Evolutionary conservation across 306 rosid genomes (phyloP), one percentile per base, ranked within the genome.

Genomic region (Erythrophleum fordii): DNA sequence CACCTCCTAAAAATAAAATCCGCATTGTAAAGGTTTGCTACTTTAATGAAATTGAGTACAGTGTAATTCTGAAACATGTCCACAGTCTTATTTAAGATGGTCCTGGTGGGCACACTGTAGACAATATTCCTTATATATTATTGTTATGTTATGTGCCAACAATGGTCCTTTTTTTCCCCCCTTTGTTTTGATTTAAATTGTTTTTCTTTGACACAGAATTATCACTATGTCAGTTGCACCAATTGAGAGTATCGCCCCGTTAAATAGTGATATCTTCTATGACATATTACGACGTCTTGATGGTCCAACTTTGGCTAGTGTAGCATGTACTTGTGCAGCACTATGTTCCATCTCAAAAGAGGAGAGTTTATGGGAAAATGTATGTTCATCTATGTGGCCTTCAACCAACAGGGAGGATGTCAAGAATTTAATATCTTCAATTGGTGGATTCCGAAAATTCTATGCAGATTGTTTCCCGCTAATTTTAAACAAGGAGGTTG

Each of bases 401-500:
- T 91, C 97, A 8, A 94, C 98, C 66, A 77, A 89, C 31, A 86
- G 94, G 86, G 97, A 89, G 77, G 97, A 94, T 59, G 94, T 94
- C 77, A 94, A 88, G 82, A 83, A 58, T 59, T 82, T 92, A 58
- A 94, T 94, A 78, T 82, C 92, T 18, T 92, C 85, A 2, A 85
- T 91, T 1, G 96, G 98, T 8, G 98, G 98, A 48, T 94, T 87
- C 93, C 78, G 97, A 85, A 92, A 92, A 81, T 92, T 92, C 81
- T 92, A 91, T 55, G 94, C 97, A 26, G 97, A 94, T 86, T 92
- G 97, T 81, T 94, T 92, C 75, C 97, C 98, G 8, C 97, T 92
- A 62, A 91, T 89, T 45, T 76, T 92, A 55, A 92, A 87, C 88
- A 91, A 94, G 82, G 93, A 92, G 76, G 90, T 88, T 12, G 80